Evolutionary conservation across 331 rosid genomes (phyloP).

Genomic region (Malus hybrid): DNA sequence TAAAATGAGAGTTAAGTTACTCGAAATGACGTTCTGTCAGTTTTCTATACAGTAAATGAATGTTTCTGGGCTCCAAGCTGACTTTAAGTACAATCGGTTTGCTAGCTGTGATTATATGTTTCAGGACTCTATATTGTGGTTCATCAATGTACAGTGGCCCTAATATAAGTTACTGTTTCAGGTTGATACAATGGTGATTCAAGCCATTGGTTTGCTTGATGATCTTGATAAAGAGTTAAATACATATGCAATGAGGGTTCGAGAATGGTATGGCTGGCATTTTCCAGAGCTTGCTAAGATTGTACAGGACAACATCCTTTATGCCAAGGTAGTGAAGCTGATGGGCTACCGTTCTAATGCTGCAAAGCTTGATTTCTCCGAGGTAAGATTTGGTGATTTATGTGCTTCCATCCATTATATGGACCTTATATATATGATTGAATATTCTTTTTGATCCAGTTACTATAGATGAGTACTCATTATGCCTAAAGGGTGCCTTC

Average conservation of each 20-base stretch:
- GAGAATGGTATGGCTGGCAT: constrained; percentile 99
- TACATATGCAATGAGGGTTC: constrained; percentile 95
- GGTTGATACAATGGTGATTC: constrained; percentile 97
- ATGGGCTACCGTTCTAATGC: constrained; percentile 86
- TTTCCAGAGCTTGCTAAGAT: constrained; percentile 95
- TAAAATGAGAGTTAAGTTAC: not conserved
- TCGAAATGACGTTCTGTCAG: not conserved
- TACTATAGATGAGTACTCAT: not conserved
- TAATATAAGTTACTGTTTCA: constrained; percentile 8
- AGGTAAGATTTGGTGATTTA: constrained; percentile 33
- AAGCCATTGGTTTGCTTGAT: constrained; percentile 95
- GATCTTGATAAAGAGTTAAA: constrained; percentile 94
- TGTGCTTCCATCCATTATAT: not conserved
- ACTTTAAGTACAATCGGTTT: not conserved
- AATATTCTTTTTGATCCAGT: not conserved
- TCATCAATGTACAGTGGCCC: not conserved
- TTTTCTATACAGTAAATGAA: not conserved
- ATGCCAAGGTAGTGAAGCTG: constrained; percentile 77
- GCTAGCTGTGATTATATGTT: not conserved
- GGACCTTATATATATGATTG: not conserved
- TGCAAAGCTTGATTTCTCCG: constrained; percentile 78
- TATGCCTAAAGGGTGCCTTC: not conserved
- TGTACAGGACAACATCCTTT: constrained; percentile 67
- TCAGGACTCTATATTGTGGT: not conserved
- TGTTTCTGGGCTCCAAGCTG: not conserved